Conservation (phyloP, 192 early-diverging fungal genomes). For the Dissophora ornata region DNA sequence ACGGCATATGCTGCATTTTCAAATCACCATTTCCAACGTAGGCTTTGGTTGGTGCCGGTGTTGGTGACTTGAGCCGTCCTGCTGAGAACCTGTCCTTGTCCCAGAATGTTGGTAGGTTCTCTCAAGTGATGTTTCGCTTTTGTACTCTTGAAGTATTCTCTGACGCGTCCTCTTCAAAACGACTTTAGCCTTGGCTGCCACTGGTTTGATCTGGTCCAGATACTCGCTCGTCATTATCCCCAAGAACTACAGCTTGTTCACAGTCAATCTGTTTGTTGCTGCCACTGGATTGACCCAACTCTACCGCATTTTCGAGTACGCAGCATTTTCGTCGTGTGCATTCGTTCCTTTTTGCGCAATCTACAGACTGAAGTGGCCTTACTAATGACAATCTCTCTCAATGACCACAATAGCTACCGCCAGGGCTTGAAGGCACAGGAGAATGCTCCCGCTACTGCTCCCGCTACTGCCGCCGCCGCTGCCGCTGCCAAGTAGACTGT, state of each 20-base stretch:
- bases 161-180: too few species aligned
- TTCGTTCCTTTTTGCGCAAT: too few species aligned
- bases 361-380: too few species aligned
- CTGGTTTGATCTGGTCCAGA: conserved; percentile 97
- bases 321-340: too few species aligned
- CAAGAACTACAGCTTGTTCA: conserved; percentile 89
- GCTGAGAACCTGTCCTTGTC: conserved; percentile 88
- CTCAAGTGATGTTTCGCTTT: background rate
- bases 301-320: conserved; percentile 81
- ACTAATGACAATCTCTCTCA: too few species aligned
- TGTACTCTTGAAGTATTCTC: background rate
- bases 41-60: conserved; percentile 93
- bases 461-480: conserved; percentile 8
- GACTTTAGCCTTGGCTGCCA: conserved; percentile 82
- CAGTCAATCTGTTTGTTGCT: conserved; percentile 95
- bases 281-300: conserved; percentile 91
- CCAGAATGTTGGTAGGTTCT: conserved; percentile 76
- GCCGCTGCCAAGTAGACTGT: too few species aligned
- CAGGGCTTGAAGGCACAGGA: conserved; percentile 20
- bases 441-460: conserved; percentile 7
- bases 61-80: conserved; percentile 89
- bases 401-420: conserved; percentile 32
- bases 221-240: conserved; percentile 95
- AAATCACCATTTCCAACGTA: too few species aligned
- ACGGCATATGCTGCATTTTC: too few species aligned